Conservation (phyloP, 495 filamentous ascomycete species). For the Diplogelasinospora grovesii region DNA sequence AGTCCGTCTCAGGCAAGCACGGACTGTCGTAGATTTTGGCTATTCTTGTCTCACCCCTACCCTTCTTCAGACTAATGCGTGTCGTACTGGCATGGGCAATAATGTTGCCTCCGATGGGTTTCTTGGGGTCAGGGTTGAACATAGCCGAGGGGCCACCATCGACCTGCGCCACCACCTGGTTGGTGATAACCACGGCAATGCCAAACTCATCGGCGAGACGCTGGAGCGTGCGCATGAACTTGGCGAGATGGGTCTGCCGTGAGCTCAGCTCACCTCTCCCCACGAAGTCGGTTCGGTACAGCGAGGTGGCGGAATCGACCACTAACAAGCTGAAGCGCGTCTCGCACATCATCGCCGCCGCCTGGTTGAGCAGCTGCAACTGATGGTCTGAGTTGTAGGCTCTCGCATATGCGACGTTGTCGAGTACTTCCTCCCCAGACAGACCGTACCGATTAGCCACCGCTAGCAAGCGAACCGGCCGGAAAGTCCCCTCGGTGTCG, state of each 20-base stretch:
- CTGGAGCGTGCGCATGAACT: constrained; percentile 93
- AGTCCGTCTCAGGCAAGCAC: constrained; percentile 92
- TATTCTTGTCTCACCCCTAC: constrained; percentile 86
- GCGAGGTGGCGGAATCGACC: constrained; percentile 88
- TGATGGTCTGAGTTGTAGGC: constrained; percentile 99
- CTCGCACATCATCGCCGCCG: constrained; percentile 98
- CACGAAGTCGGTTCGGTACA: constrained; percentile 93
- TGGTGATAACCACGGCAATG: constrained; percentile 97
- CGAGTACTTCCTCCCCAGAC: constrained; percentile 91
- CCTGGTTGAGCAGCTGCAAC: constrained; percentile 87
- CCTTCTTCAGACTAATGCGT: constrained; percentile 84
- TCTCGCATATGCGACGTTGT: constrained; percentile 95
- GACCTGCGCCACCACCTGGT: constrained; percentile 96
- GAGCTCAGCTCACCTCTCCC: constrained; percentile 89
- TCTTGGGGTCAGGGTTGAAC: constrained; percentile 99
- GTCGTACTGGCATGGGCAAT: constrained; percentile 97
- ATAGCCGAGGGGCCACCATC: constrained; percentile 92
- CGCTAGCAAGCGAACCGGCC: constrained; percentile 80
- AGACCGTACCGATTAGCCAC: constrained; percentile 92
- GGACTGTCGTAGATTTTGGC: constrained; percentile 99
- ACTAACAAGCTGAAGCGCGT: constrained; percentile 93
- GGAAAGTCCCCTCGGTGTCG: constrained; percentile 95
- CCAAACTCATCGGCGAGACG: constrained; percentile 95
- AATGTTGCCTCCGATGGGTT: constrained; percentile 97
- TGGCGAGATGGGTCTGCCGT: constrained; percentile 88